Evolutionary conservation across 495 filamentous ascomycete species (phyloP).

Genomic region (Tuber melanosporum): DNA sequence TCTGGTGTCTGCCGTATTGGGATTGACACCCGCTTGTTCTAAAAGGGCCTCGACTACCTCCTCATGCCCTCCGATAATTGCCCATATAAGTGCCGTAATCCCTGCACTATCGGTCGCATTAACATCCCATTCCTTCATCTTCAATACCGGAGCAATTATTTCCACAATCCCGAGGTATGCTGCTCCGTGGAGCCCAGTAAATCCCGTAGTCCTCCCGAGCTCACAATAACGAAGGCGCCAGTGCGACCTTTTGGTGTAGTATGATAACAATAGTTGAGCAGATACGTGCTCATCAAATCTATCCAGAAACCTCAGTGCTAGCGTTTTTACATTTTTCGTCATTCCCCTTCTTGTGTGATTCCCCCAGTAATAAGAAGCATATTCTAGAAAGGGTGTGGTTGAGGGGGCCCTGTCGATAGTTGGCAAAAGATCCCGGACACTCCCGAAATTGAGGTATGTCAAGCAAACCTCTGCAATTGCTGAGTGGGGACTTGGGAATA

Average conservation of each 20-base stretch:
- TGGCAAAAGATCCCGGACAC: neutral
- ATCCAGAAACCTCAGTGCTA: neutral
- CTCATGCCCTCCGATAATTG: neutral
- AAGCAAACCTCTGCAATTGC: neutral
- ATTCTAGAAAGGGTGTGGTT: neutral
- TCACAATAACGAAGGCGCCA: rapidly evolving
- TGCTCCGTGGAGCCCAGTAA: neutral
- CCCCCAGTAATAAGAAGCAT: neutral
- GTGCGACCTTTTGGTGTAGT: neutral
- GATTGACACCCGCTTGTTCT: too few relatives aligned
- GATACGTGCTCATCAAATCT: neutral
- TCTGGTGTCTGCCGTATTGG: too few relatives aligned
- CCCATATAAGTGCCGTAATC: neutral
- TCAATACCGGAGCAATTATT: neutral
- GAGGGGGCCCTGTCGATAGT: neutral
- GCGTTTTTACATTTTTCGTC: neutral
- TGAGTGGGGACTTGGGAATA: neutral
- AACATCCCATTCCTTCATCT: neutral
- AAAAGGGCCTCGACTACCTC: too few relatives aligned
- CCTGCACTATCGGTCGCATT: neutral
- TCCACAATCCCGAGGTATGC: neutral
- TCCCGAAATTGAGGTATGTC: neutral
- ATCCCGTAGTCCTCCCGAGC: neutral
- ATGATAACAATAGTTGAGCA: neutral
- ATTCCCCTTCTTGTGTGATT: neutral